Evolutionary conservation across 2,329 filamentous ascomycete genomes (phyloP).

Genomic region (Rhinocladiella similis): DNA sequence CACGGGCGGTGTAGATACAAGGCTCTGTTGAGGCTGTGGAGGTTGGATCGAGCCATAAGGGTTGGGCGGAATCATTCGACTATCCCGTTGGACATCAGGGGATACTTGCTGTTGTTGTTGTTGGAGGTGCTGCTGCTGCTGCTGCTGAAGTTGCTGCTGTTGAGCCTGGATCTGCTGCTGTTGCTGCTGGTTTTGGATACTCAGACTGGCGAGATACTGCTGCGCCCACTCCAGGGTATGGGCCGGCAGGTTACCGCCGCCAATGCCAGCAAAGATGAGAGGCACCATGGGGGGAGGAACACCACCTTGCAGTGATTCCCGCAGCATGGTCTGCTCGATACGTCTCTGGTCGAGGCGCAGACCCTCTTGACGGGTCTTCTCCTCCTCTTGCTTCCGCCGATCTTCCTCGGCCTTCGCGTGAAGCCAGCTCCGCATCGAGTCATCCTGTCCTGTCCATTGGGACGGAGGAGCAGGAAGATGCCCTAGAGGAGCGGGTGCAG

Average conservation of each 20-base stretch:
- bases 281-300: slow-evolving; percentile 75
- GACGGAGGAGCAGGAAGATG: slow-evolving; percentile 64
- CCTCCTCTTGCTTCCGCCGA: slow-evolving; percentile 70
- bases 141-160: slow-evolving; percentile 25
- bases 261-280: slow-evolving; percentile 72
- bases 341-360: slow-evolving; percentile 70
- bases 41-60: slow-evolving; percentile 31
- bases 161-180: slow-evolving; percentile 32
- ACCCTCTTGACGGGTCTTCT: slow-evolving; percentile 63
- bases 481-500: slow-evolving; percentile 42
- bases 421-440: slow-evolving; percentile 71
- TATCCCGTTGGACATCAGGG: slow-evolving; percentile 33
- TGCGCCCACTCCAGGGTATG: slow-evolving; percentile 68
- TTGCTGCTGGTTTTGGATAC: slow-evolving; percentile 46
- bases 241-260: slow-evolving; percentile 61
- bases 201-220: slow-evolving; percentile 57
- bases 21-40: slow-evolving; percentile 26
- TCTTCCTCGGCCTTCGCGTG: slow-evolving; percentile 73
- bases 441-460: slow-evolving; percentile 67
- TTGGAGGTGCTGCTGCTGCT: slow-evolving; percentile 22
- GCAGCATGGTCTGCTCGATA: slow-evolving; percentile 71
- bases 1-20: slow-evolving; percentile 20
- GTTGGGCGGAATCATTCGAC: slow-evolving; percentile 37
- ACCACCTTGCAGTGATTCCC: slow-evolving; percentile 66
- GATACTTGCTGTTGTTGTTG: slow-evolving; percentile 28